phyloP scores from a whole-genome alignment of 192 early-diverging fungal species.

The Geosiphon pyriformis region DNA sequence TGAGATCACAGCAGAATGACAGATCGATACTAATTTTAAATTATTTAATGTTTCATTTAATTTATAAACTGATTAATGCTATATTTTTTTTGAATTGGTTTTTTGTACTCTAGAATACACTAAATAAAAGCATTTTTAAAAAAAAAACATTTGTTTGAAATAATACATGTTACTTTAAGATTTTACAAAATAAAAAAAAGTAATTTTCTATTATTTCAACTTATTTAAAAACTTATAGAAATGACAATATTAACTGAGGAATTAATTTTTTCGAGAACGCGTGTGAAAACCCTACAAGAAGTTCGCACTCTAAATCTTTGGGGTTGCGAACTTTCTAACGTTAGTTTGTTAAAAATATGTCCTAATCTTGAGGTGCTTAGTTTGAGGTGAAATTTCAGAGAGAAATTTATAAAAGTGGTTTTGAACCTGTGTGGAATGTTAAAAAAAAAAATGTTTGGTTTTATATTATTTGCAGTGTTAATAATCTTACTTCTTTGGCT shows the following conservation, averaged over 20 bases:
- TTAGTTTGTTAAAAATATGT: slow-evolving; percentile 18
- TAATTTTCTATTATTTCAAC: no score
- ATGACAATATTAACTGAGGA: slow-evolving; percentile 21
- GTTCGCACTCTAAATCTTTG: slow-evolving; percentile 17
- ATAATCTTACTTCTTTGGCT: slow-evolving; percentile 21
- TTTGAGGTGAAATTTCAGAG: slow-evolving; percentile 17
- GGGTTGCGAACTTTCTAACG: slow-evolving; percentile 18
- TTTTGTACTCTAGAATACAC: no score
- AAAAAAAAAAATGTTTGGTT: neutral
- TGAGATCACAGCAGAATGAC: no score
- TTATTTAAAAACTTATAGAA: no score
- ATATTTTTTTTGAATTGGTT: no score
- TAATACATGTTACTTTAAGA: no score
- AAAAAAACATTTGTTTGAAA: no score
- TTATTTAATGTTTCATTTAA: no score
- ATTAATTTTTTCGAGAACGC: slow-evolving; percentile 8
- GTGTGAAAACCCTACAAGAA: slow-evolving; percentile 6
- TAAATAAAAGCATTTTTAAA: no score
- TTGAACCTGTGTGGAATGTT: neutral
- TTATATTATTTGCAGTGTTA: slow-evolving; percentile 15
- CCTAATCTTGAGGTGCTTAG: slow-evolving; percentile 12
- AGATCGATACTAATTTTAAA: no score
- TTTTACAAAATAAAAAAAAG: no score
- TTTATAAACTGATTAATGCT: no score
- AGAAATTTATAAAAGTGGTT: neutral